Percentiles rank a stretch among this genome's conserved stretches.
These are phyloP conservation scores for Vanilla planifolia DNA, from an alignment of 106 monocot genomes.

Conservation along the genomic window DNA sequence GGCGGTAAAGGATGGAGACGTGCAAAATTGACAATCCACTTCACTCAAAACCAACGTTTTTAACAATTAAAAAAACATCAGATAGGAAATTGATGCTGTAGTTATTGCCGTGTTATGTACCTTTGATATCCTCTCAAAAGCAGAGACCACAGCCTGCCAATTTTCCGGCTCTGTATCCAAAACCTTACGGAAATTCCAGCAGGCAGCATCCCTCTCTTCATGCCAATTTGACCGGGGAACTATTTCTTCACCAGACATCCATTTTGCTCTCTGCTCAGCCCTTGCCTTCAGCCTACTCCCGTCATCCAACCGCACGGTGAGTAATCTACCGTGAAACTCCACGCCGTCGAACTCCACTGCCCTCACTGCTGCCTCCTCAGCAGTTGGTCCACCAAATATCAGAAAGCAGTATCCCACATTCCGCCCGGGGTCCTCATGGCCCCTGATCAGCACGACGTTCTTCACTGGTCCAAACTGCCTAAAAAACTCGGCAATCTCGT, in stretches of 20 bases:
- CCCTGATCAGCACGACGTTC: constrained; percentile 70
- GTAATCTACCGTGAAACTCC: constrained; percentile 67
- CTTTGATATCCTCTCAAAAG: constrained; percentile 80
- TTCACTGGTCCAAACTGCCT: constrained; percentile 90
- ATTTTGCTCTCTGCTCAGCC: constrained; percentile 55
- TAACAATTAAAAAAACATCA: too few species aligned
- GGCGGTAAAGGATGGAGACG: too few species aligned
- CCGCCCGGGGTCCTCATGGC: constrained; percentile 74
- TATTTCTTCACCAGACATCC: constrained; percentile 35
- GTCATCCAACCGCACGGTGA: constrained; percentile 79
- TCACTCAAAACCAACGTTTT: too few species aligned
- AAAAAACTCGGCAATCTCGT: constrained; percentile 79
- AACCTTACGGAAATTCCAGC: constrained; percentile 42
- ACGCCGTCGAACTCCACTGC: constrained; percentile 89
- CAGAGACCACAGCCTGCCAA: constrained; percentile 87
- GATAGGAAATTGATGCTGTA: too few species aligned
- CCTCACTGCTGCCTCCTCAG: constrained; percentile 47
- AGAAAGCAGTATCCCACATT: constrained; percentile 92
- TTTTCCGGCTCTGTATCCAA: constrained; percentile 65
- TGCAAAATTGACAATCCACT: too few species aligned
- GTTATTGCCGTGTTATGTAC: constrained; percentile 17
- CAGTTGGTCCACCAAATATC: constrained; percentile 73
- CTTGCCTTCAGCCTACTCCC: constrained; percentile 60
- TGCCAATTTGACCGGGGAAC: constrained; percentile 78
- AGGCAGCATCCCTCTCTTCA: constrained; percentile 63